phyloP scores from a whole-genome alignment of 148 eudicot species.

The Diospyros kaki region DNA sequence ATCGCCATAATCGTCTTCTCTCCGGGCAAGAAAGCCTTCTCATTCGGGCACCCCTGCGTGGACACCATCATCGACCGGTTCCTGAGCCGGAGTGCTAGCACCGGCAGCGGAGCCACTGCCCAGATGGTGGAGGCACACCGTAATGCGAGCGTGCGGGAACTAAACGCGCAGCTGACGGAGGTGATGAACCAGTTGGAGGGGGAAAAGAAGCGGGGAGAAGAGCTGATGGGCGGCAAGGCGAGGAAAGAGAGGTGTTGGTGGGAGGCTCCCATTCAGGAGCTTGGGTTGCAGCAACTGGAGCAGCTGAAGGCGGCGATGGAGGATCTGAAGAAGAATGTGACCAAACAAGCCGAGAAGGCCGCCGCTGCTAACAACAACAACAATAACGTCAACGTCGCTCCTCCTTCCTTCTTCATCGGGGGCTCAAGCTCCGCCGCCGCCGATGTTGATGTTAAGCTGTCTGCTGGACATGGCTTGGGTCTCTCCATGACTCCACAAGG shows the following conservation, averaged over 20 bases:
- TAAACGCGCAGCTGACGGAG: conserved; percentile 11
- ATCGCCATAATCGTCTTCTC: conserved; percentile 23
- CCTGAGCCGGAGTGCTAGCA: neutral
- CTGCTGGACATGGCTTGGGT: neutral
- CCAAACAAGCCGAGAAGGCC: conserved; percentile 2
- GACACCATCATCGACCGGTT: conserved; percentile 16
- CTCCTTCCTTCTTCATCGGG: neutral
- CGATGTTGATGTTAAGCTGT: conserved; percentile 3
- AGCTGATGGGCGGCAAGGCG: neutral
- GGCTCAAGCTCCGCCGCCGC: neutral
- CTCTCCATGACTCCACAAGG: conserved; percentile 6
- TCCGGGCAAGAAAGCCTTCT: conserved; percentile 16
- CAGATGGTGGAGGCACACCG: conserved; percentile 12
- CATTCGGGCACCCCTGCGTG: conserved; percentile 28
- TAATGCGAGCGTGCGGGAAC: neutral
- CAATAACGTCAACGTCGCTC: neutral
- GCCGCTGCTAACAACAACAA: neutral
- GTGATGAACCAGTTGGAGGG: neutral
- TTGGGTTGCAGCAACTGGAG: conserved; percentile 11
- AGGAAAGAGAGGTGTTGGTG: conserved; percentile 7
- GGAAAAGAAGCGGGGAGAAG: conserved; percentile 8
- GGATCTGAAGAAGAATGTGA: conserved; percentile 15
- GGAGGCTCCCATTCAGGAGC: conserved; percentile 24
- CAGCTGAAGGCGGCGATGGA: conserved; percentile 25
- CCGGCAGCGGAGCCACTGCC: neutral